Percentiles rank a stretch among this genome's conserved stretches.
These are phyloP conservation scores for Suillus plorans DNA, from an alignment of 768 basidiomycete species.

Conservation along the genomic window DNA sequence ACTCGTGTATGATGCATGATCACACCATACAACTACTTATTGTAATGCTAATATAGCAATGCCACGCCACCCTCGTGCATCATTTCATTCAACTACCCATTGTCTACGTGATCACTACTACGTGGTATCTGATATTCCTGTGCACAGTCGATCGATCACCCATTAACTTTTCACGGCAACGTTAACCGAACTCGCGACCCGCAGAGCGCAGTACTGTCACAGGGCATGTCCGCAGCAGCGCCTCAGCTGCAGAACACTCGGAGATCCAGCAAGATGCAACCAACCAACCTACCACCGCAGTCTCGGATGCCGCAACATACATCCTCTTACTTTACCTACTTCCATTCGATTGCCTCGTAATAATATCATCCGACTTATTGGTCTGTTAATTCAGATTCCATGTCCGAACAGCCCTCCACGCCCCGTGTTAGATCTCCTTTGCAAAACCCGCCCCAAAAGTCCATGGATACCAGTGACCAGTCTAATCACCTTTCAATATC, in stretches of 20 bases:
- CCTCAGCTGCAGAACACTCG: too few relatives aligned
- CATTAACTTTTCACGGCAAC: not conserved
- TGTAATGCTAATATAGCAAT: not conserved
- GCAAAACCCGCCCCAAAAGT: too few relatives aligned
- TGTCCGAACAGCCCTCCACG: too few relatives aligned
- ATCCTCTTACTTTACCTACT: too few relatives aligned
- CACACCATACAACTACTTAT: too few relatives aligned
- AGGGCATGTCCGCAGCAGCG: not conserved
- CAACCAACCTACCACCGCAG: too few relatives aligned
- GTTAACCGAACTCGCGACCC: not conserved
- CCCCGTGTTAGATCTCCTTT: not conserved
- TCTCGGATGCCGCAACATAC: too few relatives aligned
- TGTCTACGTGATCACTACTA: not conserved
- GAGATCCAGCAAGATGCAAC: too few relatives aligned
- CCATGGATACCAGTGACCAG: too few relatives aligned
- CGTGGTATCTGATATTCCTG: not conserved
- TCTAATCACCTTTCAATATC: not conserved
- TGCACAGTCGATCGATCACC: not conserved
- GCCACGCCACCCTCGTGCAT: not conserved
- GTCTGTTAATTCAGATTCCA: too few relatives aligned
- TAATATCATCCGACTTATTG: too few relatives aligned
- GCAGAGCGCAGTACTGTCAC: not conserved
- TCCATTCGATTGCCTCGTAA: too few relatives aligned
- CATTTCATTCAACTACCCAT: not conserved
- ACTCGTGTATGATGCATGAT: not conserved